Base-by-base conservation (phyloP, 768 basidiomycete species). In the Calocybe gangraenosa region DNA sequence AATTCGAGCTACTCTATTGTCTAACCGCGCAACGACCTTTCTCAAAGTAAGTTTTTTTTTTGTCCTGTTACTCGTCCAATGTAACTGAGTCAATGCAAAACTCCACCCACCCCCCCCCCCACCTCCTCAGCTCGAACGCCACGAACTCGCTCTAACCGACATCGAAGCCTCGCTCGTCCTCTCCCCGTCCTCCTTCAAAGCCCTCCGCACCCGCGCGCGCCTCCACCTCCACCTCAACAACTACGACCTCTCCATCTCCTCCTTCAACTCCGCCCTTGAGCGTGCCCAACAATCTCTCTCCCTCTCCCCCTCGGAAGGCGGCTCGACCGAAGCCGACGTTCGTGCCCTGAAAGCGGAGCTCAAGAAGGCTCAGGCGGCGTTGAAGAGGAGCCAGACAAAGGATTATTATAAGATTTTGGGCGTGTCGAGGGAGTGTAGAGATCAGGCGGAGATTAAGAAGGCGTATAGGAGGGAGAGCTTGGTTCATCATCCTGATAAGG, bases 361-460 rank as follows among this genome's bases (percentile, higher is more conserved):
- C 33, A 82, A 79, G 63, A 87, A 90, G 61, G 90, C 90, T 0
- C 89, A 94, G 64, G 79, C 78, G 3, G 82, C 77, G 42, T 67
- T 92, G 51, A 92, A 92, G 74, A 69, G 85, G 52, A 90, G 87
- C 67, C 92, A 93, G 71, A 83, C 86, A 44, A 92, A 92, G 65
- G 91, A 93, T 58, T 90, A 90, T 58, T 89, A 88, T 62, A 87
- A 88, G 67, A 89, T 89, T 54, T 71, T 90, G 20, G 76, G 78
- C 15, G 63, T 89, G 3, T 18, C 70, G 17, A 66, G 79, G 47
- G 82, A 84, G 19, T 84, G 82, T 55, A 5, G 11, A 11, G 68
- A 66, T 1, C 86, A 88, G 20, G 40, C 55, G 3, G 91, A 93
- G 20, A 85, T 96, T 55, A 93, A 89, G 73, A 96, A 93, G 67